Evolutionary conservation across 164 flowering plant species (phyloP), one percentile per base, ranked within the genome.

Genomic region (Nymphaea thermarum): DNA sequence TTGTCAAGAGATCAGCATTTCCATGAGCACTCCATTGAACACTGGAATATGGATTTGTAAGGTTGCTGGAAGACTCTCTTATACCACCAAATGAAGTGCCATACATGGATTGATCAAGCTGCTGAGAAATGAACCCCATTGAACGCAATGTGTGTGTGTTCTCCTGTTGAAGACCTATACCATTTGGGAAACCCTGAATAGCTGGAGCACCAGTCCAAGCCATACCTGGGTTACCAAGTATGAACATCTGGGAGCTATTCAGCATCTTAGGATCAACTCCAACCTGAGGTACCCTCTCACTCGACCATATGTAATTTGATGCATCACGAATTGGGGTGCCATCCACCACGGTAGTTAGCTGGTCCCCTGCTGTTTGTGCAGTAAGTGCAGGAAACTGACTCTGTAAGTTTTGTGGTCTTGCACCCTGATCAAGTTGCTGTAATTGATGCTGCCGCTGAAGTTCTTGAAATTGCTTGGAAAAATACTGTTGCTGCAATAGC

Each of bases 391-490:
- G 7, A 36, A 75, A 63, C 57, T 84, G 86, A 67, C 74, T 82
- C 64, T 75, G 3, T 12, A 78, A 70, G 73, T 75, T 80, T 25
- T 80, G 84, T 43, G 77, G 85, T 75, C 82, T 83, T 43, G 71
- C 71, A 71, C 82, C 82, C 64, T 74, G 77, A 64, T 80, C 79
- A 4, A 86, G 69, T 69, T 83, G 83, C 67, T 82, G 86, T 69
- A 82, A 72, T 51, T 87, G 92, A 72, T 82, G 84, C 77, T 82
- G 84, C 77, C 82, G 80, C 78, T 84, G 90, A 75, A 87, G 69
- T 63, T 83, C 90, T 76, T 88, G 89, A 71, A 86, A 64, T 76
- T 87, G 88, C 74, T 83, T 86, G 62, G 77, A 60, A 87, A 91
- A 81, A 4, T 82, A 18, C 2, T 86, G 89, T 67, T 82, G 89